A percentile compares a stretch with the other conserved stretches of the same genome.
Conservation (phyloP, 148 eudicot genomes). For the Euryodendron excelsum region DNA sequence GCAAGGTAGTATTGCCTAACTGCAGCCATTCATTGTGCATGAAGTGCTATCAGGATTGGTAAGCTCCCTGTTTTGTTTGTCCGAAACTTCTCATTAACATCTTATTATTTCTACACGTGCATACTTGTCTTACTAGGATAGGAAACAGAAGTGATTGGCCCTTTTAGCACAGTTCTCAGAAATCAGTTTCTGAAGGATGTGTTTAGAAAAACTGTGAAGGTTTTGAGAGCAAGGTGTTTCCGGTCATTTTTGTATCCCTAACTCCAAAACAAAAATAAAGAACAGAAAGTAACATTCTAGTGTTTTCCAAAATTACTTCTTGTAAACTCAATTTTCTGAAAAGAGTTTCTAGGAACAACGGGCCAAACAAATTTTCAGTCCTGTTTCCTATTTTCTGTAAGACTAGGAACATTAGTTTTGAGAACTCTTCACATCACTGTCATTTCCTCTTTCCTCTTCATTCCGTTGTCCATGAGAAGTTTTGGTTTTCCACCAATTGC, state of each 20-base stretch:
- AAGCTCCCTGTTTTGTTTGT: conserved; percentile 7
- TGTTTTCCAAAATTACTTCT: background rate
- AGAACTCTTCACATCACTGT: background rate
- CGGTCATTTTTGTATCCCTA: background rate
- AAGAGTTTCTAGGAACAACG: background rate
- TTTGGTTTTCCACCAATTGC: background rate
- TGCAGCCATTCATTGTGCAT: conserved; percentile 40
- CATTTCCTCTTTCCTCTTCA: background rate
- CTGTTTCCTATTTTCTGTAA: background rate
- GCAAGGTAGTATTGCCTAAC: conserved; percentile 49
- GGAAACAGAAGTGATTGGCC: background rate
- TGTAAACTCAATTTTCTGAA: background rate
- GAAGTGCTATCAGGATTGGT: conserved; percentile 44
- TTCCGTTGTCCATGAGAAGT: background rate
- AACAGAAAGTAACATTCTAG: background rate
- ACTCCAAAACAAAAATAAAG: background rate
- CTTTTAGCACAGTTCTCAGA: background rate
- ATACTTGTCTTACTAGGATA: background rate
- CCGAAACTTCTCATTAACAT: background rate
- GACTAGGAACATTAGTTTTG: background rate
- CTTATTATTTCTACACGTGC: background rate
- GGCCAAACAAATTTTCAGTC: background rate
- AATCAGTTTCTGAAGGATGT: background rate
- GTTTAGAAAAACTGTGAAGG: background rate
- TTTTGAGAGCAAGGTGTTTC: background rate